Percentiles rank a stretch among this genome's conserved stretches.
Evolutionary conservation across 345 rosid genomes (phyloP).

Genomic region (Gossypium sturtianum): DNA sequence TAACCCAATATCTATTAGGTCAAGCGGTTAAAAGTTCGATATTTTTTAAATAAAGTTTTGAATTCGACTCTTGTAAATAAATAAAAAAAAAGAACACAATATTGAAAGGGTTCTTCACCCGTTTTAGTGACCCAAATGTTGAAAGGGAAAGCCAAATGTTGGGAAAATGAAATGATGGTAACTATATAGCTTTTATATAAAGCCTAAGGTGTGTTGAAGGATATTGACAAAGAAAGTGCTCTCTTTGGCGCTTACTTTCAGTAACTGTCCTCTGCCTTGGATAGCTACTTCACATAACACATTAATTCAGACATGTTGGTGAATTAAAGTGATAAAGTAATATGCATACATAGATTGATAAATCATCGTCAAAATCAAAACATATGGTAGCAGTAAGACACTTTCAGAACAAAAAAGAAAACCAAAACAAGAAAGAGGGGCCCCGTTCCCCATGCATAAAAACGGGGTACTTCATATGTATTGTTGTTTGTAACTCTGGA

Average conservation of each 20-base stretch:
- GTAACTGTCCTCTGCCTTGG: not conserved
- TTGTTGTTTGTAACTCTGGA: not conserved
- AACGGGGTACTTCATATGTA: constrained; percentile 8
- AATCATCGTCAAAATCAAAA: not conserved
- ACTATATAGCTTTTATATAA: not conserved
- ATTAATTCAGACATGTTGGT: not conserved
- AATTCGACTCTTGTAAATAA: too few species aligned
- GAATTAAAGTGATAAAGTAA: too few species aligned
- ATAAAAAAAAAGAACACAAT: too few species aligned
- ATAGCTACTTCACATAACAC: not conserved
- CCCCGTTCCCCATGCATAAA: constrained; percentile 17
- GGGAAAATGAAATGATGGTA: not conserved
- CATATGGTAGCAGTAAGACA: not conserved
- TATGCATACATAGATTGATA: not conserved
- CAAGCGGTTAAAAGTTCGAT: too few species aligned
- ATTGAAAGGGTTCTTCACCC: too few species aligned
- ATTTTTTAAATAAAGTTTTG: too few species aligned
- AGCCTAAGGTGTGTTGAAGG: not conserved
- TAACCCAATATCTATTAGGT: too few species aligned
- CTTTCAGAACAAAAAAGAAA: not conserved
- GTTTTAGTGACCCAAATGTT: not conserved
- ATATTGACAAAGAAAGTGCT: not conserved
- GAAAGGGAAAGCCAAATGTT: not conserved
- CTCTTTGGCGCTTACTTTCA: not conserved
- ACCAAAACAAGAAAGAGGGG: not conserved